These are phyloP conservation scores for Flaveria robusta DNA, from an alignment of 129 eudicot species.

Conservation along the genomic window DNA sequence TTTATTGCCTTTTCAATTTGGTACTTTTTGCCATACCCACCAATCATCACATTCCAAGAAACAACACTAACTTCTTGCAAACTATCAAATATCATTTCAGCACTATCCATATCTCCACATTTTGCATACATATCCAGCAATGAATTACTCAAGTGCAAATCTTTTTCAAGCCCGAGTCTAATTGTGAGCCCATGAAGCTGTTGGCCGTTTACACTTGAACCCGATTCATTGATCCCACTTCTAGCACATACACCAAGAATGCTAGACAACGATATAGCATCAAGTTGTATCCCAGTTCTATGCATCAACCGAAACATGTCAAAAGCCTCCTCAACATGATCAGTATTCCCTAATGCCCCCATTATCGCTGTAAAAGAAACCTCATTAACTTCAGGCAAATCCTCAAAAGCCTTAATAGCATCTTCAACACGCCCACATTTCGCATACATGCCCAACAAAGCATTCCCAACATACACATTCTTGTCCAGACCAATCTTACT, in stretches of 20 bases:
- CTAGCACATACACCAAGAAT: slow-evolving; percentile 65
- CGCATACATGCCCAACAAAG: slow-evolving; percentile 68
- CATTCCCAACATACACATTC: slow-evolving; percentile 74
- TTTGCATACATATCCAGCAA: slow-evolving; percentile 86
- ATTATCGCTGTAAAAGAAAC: slow-evolving; percentile 77
- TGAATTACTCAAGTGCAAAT: slow-evolving; percentile 63
- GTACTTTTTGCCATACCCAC: slow-evolving; percentile 67
- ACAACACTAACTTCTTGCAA: slow-evolving; percentile 54
- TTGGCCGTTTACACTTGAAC: slow-evolving; percentile 38
- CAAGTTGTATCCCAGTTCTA: slow-evolving; percentile 49
- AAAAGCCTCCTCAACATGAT: slow-evolving; percentile 58
- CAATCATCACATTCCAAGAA: slow-evolving; percentile 89
- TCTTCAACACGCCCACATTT: slow-evolving; percentile 52
- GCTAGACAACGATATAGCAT: slow-evolving; percentile 68
- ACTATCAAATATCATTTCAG: slow-evolving; percentile 53
- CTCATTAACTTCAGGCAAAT: slow-evolving; percentile 67
- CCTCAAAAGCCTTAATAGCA: slow-evolving; percentile 57
- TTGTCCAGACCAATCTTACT: slow-evolving; percentile 61
- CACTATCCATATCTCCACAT: slow-evolving; percentile 61
- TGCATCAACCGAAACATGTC: slow-evolving; percentile 62
- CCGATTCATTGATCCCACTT: slow-evolving; percentile 31
- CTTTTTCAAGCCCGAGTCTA: slow-evolving; percentile 61
- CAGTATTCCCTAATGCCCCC: slow-evolving; percentile 67
- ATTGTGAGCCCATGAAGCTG: slow-evolving; percentile 60
- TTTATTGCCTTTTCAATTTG: slow-evolving; percentile 53